A percentile compares a stretch with the other conserved stretches of the same genome.
Conservation (phyloP, 352 stramenopile genomes). For the Globisporangium cederbergense region DNA sequence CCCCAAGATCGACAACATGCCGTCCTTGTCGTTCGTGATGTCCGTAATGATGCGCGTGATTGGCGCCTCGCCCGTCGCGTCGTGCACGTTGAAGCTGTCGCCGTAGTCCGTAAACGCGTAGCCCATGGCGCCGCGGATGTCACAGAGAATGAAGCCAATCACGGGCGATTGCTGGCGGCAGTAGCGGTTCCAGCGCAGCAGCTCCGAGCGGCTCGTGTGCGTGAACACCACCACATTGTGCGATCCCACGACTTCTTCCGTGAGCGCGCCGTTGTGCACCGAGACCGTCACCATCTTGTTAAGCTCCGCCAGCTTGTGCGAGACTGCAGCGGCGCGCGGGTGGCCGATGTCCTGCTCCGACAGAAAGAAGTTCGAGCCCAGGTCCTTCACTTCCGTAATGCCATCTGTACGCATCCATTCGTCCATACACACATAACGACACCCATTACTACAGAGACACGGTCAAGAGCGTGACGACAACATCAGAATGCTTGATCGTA, state of each 20-base stretch:
- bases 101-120: constrained; percentile 85
- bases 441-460: not conserved
- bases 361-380: constrained; percentile 94
- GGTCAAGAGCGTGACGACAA: not conserved
- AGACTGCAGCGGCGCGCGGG: constrained; percentile 53
- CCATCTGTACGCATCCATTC: constrained; percentile 34
- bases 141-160: constrained; percentile 81
- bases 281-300: constrained; percentile 89
- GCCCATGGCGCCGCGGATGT: constrained; percentile 73
- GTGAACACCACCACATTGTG: constrained; percentile 91
- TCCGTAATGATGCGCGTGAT: constrained; percentile 88
- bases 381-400: constrained; percentile 72
- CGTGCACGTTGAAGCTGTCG: constrained; percentile 69
- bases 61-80: constrained; percentile 75
- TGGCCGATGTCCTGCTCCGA: constrained; percentile 74
- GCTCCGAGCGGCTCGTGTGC: constrained; percentile 61
- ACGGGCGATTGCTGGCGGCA: constrained; percentile 73
- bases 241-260: constrained; percentile 51
- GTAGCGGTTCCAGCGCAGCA: constrained; percentile 88
- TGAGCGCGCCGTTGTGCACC: constrained; percentile 66
- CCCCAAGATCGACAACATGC: constrained; percentile 67
- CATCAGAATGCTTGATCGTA: constrained; percentile 13
- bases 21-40: constrained; percentile 80
- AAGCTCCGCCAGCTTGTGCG: constrained; percentile 86
- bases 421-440: not conserved